Conservation (phyloP, 2,329 filamentous ascomycete genomes). For the Thermomyces lanuginosus region DNA sequence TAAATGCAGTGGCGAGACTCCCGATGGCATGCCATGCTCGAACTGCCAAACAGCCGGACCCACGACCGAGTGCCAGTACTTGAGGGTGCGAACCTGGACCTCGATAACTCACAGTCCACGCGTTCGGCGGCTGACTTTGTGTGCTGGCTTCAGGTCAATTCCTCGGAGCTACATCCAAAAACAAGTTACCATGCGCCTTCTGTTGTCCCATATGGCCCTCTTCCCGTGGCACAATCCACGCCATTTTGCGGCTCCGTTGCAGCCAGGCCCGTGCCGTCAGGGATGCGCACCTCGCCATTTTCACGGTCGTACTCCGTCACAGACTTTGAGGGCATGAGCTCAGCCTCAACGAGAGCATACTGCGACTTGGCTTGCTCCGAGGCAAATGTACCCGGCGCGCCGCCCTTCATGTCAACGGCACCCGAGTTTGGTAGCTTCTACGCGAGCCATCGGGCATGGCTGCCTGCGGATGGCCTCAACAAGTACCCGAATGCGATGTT, state of each 20-base stretch:
- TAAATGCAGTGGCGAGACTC: slow-evolving; percentile 73
- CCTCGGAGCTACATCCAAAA: slow-evolving; percentile 14
- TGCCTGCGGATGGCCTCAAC: too few species aligned
- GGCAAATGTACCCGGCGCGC: too few species aligned
- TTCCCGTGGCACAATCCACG: slow-evolving; percentile 9
- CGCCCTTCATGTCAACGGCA: too few species aligned
- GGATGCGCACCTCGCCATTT: background rate
- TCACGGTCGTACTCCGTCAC: background rate
- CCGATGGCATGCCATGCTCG: slow-evolving; percentile 58
- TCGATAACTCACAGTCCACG: background rate
- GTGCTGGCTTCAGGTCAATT: slow-evolving; percentile 16
- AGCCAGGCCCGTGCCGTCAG: background rate
- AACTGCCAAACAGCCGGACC: slow-evolving; percentile 72
- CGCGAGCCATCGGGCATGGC: too few species aligned
- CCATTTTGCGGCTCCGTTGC: slow-evolving; percentile 5
- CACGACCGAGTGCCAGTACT: slow-evolving; percentile 51
- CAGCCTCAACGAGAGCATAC: too few species aligned
- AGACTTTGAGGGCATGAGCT: too few species aligned
- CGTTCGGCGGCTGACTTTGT: background rate
- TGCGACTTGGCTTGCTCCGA: too few species aligned
- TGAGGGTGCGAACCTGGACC: slow-evolving; percentile 45
- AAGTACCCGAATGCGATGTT: too few species aligned
- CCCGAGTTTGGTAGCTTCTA: too few species aligned
- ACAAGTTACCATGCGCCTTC: slow-evolving; percentile 11
- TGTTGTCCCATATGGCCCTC: slow-evolving; percentile 13